Percentiles rank a stretch among this genome's conserved stretches.
Evolutionary conservation across 345 rosid genomes (phyloP).

Genomic region (Rhodomyrtus tomentosa): DNA sequence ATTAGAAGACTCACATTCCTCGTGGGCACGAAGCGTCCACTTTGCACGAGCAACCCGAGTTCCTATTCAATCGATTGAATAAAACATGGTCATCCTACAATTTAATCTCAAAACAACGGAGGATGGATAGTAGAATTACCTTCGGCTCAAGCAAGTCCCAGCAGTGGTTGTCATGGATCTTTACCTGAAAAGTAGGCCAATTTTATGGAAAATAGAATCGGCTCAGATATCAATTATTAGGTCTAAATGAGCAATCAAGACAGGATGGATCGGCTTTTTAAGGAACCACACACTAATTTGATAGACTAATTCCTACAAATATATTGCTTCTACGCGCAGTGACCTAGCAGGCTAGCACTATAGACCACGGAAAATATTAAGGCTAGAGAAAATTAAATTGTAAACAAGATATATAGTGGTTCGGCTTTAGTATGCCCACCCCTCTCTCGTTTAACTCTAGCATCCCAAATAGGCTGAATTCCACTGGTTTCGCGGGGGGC

Average conservation of each 20-base stretch:
- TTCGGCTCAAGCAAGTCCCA: background rate
- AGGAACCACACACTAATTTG: background rate
- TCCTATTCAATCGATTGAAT: background rate
- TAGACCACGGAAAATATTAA: background rate
- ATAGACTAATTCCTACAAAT: background rate
- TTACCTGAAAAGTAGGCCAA: background rate
- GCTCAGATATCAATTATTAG: background rate
- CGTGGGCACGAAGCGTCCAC: background rate
- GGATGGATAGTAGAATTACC: background rate
- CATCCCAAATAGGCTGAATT: background rate
- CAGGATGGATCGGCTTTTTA: background rate
- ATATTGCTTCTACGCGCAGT: too few relatives aligned
- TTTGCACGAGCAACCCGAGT: background rate
- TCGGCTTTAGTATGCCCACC: accelerated
- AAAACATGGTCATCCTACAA: too few relatives aligned
- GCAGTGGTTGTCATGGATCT: background rate
- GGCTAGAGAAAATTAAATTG: background rate
- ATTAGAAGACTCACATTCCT: background rate
- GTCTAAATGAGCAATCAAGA: background rate
- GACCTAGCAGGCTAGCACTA: background rate
- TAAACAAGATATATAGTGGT: background rate
- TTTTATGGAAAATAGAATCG: background rate
- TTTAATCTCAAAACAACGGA: too few relatives aligned
- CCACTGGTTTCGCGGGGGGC: background rate
- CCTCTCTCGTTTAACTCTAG: background rate